Base-by-base conservation (phyloP, 208 protist species). In the Acanthamoeba healyi region DNA sequence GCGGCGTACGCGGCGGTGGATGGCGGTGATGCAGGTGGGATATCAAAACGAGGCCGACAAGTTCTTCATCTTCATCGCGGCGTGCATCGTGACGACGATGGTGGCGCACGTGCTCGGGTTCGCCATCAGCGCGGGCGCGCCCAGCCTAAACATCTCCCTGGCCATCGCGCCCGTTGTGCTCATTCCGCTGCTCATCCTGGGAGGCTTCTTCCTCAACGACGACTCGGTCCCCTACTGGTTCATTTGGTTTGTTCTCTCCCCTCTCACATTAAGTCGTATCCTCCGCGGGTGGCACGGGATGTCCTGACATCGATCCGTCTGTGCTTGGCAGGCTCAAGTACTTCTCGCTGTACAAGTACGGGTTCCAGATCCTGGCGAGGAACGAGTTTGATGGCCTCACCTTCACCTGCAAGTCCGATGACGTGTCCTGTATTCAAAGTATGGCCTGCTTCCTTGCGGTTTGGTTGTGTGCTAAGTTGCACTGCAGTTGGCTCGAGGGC, bases 11-110 rank as follows among this genome's bases (percentile, higher is more conserved):
- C n/a, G n/a, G n/a, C n/a, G n/a, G n/a, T n/a, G n/a, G n/a, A n/a
- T n/a, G n/a, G n/a, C n/a, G n/a, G n/a, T n/a, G n/a, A n/a, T n/a
- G n/a, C n/a, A 65, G 88, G 88, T 93, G 42, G 88, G 88, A n/a
- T 93, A 82, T 26, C 65, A 93, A 61, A n/a, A 38, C 1, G 63
- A 93, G 26, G 88, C 67, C 40, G 88, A 81, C 44, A 93, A 93
- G 29, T 93, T 54, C 88, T 93, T 93, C 88, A 93, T 82, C 67
- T 93, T 93, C 88, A n/a, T 93, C 7, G 88, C 88, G 12, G 58
- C 32, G 1, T 44, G 34, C 5, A 81, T 93, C 34, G 42, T 38
- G 6, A 34, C 82, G 19, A 42, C 38, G 0, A 36, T 82, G 1
- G 40, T 61, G 0, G 58, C 88, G 46, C 88, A 93, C 6, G 24